phyloP scores from a whole-genome alignment of 176 grass and related monocot genomes.

The bread wheat (Triticum aestivum) region IWGSC_CS_RefSeq_v2.1 NC_057812.1:555487258-555487757 shows the following conservation, averaged over 20 bases:
- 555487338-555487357: background rate
- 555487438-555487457: background rate
- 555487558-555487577: background rate
- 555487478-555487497: background rate
- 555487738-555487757: background rate
- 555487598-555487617: background rate
- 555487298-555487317: background rate
- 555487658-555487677: background rate
- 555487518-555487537: background rate
- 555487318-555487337: background rate
- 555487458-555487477: background rate
- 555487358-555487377: background rate
- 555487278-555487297: too few relatives aligned
- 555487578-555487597: background rate
- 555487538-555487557: background rate
- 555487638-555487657: background rate
- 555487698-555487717: background rate
- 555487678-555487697: background rate
- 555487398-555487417: background rate
- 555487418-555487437: background rate
- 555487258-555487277: too few relatives aligned
- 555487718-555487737: background rate
- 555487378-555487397: background rate
- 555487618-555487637: background rate
- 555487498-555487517: background rate